These are phyloP conservation scores for Neostapfia colusana DNA, from an alignment of 176 grass and related monocot species.

Conservation along the genomic window DNA sequence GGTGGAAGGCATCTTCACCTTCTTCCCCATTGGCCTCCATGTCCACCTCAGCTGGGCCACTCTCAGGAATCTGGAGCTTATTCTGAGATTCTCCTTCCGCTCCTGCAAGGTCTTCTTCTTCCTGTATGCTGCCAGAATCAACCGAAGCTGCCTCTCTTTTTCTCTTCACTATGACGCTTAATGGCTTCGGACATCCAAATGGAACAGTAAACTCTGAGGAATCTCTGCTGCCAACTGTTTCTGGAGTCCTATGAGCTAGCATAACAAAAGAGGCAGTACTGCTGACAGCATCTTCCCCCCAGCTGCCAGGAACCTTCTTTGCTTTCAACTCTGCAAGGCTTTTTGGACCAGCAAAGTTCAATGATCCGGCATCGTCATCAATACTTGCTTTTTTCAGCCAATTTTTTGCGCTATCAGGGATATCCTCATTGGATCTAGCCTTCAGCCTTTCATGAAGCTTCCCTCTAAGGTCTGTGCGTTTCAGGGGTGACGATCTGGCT, in stretches of 20 bases:
- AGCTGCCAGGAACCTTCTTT: constrained; percentile 40
- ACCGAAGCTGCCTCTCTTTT: constrained; percentile 41
- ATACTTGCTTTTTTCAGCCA: constrained; percentile 24
- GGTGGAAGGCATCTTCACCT: constrained; percentile 28
- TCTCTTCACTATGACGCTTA: constrained; percentile 58
- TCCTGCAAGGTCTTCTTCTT: constrained; percentile 5
- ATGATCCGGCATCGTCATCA: constrained; percentile 24
- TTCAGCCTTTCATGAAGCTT: constrained; percentile 60
- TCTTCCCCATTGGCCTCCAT: constrained; percentile 32
- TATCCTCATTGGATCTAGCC: constrained; percentile 40
- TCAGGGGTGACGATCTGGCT: constrained; percentile 44
- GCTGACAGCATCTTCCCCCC: constrained; percentile 26
- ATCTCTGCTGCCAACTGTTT: constrained; percentile 34
- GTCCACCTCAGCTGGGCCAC: not conserved
- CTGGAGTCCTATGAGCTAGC: constrained; percentile 28
- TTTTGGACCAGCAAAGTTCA: constrained; percentile 64
- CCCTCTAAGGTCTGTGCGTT: constrained; percentile 36
- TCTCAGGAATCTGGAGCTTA: not conserved
- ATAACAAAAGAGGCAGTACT: constrained; percentile 1
- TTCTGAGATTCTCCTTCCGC: constrained; percentile 8
- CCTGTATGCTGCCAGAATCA: constrained; percentile 29
- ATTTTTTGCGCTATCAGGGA: constrained; percentile 2
- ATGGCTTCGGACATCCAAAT: constrained; percentile 60
- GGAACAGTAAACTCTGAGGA: constrained; percentile 23
- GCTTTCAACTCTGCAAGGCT: constrained; percentile 67